phyloP scores from a whole-genome alignment of 768 basidiomycete genomes.

The Leccinum ochraceum region DNA sequence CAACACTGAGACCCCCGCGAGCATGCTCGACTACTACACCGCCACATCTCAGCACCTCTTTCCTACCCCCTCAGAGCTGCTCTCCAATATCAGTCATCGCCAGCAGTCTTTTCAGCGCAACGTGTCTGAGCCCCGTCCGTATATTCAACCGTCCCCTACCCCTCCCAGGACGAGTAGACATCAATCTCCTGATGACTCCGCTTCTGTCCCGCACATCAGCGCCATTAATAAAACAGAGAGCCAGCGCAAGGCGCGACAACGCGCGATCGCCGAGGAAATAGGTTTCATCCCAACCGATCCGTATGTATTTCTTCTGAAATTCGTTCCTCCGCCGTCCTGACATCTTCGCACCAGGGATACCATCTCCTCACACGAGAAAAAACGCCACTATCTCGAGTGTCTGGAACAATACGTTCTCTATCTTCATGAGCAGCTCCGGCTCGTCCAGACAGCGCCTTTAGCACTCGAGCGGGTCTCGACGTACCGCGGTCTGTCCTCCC shows the following conservation, averaged over 20 bases:
- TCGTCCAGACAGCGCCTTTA: slow-evolving; percentile 48
- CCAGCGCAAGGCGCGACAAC: slow-evolving; percentile 57
- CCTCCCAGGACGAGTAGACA: slow-evolving; percentile 9
- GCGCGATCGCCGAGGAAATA: slow-evolving; percentile 54
- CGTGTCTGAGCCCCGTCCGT: slow-evolving; percentile 5
- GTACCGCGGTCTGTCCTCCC: slow-evolving; percentile 58
- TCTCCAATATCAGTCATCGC: slow-evolving; percentile 41
- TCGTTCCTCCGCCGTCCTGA: background rate
- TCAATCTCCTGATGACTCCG: slow-evolving; percentile 14
- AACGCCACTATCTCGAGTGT: slow-evolving; percentile 71
- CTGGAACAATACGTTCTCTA: slow-evolving; percentile 70
- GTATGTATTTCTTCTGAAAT: slow-evolving; percentile 35
- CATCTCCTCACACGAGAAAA: slow-evolving; percentile 81
- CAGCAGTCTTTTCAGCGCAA: slow-evolving; percentile 7
- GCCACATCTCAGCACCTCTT: slow-evolving; percentile 43
- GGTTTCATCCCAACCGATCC: slow-evolving; percentile 64
- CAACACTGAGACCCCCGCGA: background rate
- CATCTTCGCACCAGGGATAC: slow-evolving; percentile 45
- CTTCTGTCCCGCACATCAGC: background rate
- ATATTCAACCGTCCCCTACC: slow-evolving; percentile 13
- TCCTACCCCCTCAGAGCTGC: slow-evolving; percentile 65
- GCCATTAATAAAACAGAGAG: slow-evolving; percentile 42
- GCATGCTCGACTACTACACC: slow-evolving; percentile 26
- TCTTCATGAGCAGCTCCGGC: slow-evolving; percentile 60
- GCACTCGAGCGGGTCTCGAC: slow-evolving; percentile 50